Evolutionary conservation across 192 early-diverging fungal species (phyloP), one percentile per base, ranked within the genome.

Genomic region (Entomortierella beljakovae): DNA sequence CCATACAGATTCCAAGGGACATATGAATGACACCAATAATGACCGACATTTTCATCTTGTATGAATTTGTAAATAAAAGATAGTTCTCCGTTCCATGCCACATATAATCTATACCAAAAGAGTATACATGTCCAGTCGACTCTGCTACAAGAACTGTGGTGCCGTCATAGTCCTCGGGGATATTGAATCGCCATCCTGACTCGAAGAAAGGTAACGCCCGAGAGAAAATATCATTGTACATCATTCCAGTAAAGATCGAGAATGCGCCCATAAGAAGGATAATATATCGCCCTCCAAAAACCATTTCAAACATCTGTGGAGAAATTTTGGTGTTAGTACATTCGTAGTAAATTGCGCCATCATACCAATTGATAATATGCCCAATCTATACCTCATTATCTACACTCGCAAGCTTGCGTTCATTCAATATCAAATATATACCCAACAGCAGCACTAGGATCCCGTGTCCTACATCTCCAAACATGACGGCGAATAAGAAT

Each of bases 1-100:
- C 89, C 71, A 99, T 84, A 56, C 89, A 88, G 62, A 97, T 94
- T 32, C 94, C 98, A 80, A 97, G 95, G 25, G 91, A 85, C 98
- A 99, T 99, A 80, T 99, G 98, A 64, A 97, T 88, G 31, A 99
- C 95, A 53, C 98, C 98, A 26, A 99, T 65, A 42, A 99, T 88
- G 70, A 99, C 91, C 6, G 96, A 93, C 92, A 95, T 93, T 81
- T 99, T 99, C 98, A 99, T 99, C 88, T 99, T 99, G 88, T 99
- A 99, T 56, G 97, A 97, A 84, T 99, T 99, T 40, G 91, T 88
- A 71, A 99, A 99, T 38, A 98, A 69, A 61, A 99, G 90, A 72
- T 83, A 90, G 86, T 99, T 99, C 38, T 97, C 95, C 5, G 96
- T 86, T 56, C 90, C 91, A 63, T 96, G 93, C 98, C 98, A 99